These are phyloP conservation scores for Pythium dissotocum DNA, from an alignment of 352 stramenopile genomes.

Conservation along the genomic window DNA sequence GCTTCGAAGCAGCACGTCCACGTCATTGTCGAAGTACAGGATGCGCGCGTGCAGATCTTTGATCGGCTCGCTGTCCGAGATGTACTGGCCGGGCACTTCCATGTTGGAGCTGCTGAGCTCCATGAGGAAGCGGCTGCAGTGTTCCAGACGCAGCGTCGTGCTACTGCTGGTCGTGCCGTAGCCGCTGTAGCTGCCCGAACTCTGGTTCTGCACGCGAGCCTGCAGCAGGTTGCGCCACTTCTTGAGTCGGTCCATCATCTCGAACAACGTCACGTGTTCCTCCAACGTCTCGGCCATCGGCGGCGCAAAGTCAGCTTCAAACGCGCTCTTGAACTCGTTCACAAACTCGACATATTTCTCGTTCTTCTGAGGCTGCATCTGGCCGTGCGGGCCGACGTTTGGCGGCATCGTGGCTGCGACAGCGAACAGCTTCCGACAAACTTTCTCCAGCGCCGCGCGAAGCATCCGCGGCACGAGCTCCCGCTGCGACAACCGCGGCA, in stretches of 20 bases:
- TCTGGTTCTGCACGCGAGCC: slow-evolving; percentile 77
- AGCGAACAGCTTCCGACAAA: slow-evolving; percentile 92
- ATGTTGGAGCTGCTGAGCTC: slow-evolving; percentile 87
- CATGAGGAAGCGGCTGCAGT: slow-evolving; percentile 88
- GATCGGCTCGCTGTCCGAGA: slow-evolving; percentile 89
- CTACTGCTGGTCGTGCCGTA: not conserved
- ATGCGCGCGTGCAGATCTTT: slow-evolving; percentile 92
- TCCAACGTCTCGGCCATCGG: slow-evolving; percentile 25
- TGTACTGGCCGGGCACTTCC: slow-evolving; percentile 92
- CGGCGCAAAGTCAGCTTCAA: slow-evolving; percentile 84
- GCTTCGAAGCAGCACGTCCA: slow-evolving; percentile 83
- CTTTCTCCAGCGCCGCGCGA: slow-evolving; percentile 88
- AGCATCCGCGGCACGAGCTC: slow-evolving; percentile 88
- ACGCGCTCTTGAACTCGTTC: slow-evolving; percentile 82
- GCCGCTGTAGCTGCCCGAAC: not conserved
- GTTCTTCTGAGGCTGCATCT: slow-evolving; percentile 81
- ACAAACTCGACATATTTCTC: slow-evolving; percentile 89
- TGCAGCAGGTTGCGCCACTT: slow-evolving; percentile 91
- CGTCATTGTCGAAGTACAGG: slow-evolving; percentile 85
- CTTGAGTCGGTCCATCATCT: slow-evolving; percentile 90
- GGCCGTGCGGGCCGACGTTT: slow-evolving; percentile 19
- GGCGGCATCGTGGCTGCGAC: slow-evolving; percentile 13
- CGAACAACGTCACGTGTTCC: slow-evolving; percentile 59
- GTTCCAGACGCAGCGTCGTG: slow-evolving; percentile 73
- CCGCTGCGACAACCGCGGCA: slow-evolving; percentile 73